Conservation (phyloP, 2,329 filamentous ascomycete species). For the Botrytis deweyae region DNA sequence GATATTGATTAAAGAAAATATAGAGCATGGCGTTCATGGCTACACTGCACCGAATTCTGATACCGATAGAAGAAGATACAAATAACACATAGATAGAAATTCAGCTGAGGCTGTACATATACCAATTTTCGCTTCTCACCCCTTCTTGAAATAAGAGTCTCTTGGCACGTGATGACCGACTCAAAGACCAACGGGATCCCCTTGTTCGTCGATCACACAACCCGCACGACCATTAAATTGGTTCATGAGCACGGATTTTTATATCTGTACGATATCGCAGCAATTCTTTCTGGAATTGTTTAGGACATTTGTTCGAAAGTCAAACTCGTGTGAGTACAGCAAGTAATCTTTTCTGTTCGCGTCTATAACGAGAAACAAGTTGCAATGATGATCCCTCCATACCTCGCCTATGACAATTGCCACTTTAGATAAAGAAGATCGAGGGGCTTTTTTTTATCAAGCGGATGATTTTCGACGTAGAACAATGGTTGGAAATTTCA, state of each 20-base stretch:
- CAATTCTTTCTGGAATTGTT: neutral
- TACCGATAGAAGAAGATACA: neutral
- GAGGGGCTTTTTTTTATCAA: neutral
- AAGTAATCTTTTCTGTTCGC: neutral
- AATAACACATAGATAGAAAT: neutral
- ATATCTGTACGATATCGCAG: conserved; percentile 4
- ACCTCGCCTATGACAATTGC: conserved; percentile 14
- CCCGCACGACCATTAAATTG: neutral
- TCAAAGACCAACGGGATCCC: neutral
- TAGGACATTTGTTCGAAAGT: neutral
- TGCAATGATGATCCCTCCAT: conserved; percentile 8
- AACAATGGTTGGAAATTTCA: conserved; percentile 1
- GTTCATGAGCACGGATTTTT: neutral
- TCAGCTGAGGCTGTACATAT: neutral
- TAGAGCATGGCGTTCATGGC: conserved; percentile 1
- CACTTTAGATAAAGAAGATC: conserved; percentile 4
- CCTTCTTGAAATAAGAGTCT: neutral
- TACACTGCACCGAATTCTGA: neutral
- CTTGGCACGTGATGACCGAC: neutral
- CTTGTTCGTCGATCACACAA: conserved; percentile 1
- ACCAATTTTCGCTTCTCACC: neutral
- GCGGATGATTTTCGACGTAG: neutral
- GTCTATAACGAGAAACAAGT: neutral
- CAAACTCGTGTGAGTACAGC: neutral
- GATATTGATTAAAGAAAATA: neutral